Evolutionary conservation across 345 rosid genomes (phyloP), one percentile per base, ranked within the genome.

Genomic region (Lepidium aucheri): DNA sequence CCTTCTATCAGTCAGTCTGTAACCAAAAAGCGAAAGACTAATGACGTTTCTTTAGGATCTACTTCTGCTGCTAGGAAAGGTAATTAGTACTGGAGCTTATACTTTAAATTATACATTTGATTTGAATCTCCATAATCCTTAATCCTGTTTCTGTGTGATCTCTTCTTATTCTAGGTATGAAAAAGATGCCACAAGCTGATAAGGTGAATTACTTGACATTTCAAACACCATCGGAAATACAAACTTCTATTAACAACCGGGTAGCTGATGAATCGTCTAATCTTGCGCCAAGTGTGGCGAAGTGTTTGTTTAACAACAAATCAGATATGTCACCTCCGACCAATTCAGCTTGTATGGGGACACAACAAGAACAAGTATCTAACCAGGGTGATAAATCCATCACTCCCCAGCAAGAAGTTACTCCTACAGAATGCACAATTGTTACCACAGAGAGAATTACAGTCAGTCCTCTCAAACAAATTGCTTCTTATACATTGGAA

Each of bases 381-480:
- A 55, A 47, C 24, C 67, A 59, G 10, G 69, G 63, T 42, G 90
- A 75, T 17, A 74, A 69, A 51, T 75, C 78, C 20, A 40, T 32
- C 36, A 76, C 81, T 49, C 83, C 85, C 4, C 72, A 55, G 58
- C 80, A 76, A 63, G 80, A 63, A 39, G 65, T 78, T 60, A 78
- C 81, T 62, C 91, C 96, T 40, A 69, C 89, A 32, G 83, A 78
- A 73, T 83, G 92, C 67, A 88, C 91, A 13, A 53, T 85, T 52
- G 70, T 94, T 71, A 86, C 97, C 3, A 71, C 79, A 0, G 89
- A 90, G 74, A 86, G 85, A 68, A 76, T 88, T 20, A 84, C 67
- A 13, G 84, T 88, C 60, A 90, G 95, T 68, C 99, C 97, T 11
- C 77, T 74, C 44, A 94, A 94, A 67, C 82, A 82, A 33, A 65